A percentile compares a stretch with the other conserved stretches of the same genome.
Conservation (phyloP, 2,329 filamentous ascomycete genomes). For the Beauveria caledonica region DNA sequence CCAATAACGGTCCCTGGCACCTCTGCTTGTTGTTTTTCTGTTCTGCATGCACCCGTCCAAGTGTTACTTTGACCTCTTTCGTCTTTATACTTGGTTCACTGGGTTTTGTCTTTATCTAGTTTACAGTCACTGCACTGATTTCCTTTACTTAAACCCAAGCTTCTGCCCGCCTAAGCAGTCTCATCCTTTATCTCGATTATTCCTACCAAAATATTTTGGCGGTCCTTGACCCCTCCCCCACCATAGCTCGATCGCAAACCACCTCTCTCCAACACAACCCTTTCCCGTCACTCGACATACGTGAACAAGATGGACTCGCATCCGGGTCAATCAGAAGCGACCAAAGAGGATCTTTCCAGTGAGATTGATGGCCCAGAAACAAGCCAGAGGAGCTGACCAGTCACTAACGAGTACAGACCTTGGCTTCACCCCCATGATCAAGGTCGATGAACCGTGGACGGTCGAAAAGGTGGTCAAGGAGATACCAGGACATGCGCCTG, state of each 20-base stretch:
- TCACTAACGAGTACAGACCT: conserved; percentile 17
- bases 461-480: conserved; percentile 57
- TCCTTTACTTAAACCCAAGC: neutral
- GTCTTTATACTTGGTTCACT: neutral
- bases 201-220: neutral
- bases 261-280: neutral
- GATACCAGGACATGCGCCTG: conserved; percentile 47
- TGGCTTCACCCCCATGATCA: conserved; percentile 28
- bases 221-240: conserved; percentile 5
- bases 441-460: conserved; percentile 42
- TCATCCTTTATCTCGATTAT: neutral
- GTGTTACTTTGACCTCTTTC: neutral
- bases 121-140: neutral
- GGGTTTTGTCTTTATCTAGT: neutral
- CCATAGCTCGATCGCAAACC: neutral
- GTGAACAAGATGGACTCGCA: conserved; percentile 23
- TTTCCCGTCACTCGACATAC: neutral
- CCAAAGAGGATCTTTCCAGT: conserved; percentile 19
- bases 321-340: conserved; percentile 16
- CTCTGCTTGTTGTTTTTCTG: neutral
- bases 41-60: neutral
- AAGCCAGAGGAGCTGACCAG: neutral
- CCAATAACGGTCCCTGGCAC: neutral
- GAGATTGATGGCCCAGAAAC: conserved; percentile 2
- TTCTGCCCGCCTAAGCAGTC: neutral